Conservation (phyloP, 108 stramenopile genomes). For the Cyclostephanos invisitatus region DNA sequence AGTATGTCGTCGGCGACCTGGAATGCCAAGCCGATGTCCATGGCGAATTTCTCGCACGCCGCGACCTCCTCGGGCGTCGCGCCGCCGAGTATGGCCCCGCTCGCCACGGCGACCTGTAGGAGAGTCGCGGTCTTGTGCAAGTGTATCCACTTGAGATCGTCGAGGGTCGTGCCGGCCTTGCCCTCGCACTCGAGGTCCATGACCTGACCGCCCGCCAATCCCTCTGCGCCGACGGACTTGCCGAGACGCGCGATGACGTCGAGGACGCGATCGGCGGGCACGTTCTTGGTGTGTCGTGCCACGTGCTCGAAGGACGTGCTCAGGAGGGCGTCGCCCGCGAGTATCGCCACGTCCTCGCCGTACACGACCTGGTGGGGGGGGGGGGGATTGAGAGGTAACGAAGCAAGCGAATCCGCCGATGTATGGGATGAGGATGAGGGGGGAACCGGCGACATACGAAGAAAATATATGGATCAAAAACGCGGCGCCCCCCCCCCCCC, state of each 20-base stretch:
- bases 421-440: constrained; percentile 5
- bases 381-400: constrained; percentile 7
- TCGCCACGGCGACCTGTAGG: constrained; percentile 87
- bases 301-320: constrained; percentile 78
- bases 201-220: constrained; percentile 93
- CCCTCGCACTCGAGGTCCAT: constrained; percentile 96
- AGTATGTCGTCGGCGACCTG: constrained; percentile 98
- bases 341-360: constrained; percentile 96
- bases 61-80: constrained; percentile 87
- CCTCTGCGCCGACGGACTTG: constrained; percentile 88
- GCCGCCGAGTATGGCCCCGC: constrained; percentile 92
- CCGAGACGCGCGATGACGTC: constrained; percentile 90
- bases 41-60: constrained; percentile 88
- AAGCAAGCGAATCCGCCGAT: neutral
- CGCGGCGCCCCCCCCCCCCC: too few species aligned
- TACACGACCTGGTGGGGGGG: constrained; percentile 72
- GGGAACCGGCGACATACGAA: too few species aligned
- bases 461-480: too few species aligned
- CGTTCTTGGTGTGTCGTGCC: constrained; percentile 73
- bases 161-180: constrained; percentile 83
- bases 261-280: constrained; percentile 74
- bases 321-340: constrained; percentile 90
- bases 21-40: constrained; percentile 95
- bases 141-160: constrained; percentile 96
- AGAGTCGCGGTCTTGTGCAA: constrained; percentile 96